Evolutionary conservation across 2,329 filamentous ascomycete genomes (phyloP).

Genomic region (Stachybotrys elegans): DNA sequence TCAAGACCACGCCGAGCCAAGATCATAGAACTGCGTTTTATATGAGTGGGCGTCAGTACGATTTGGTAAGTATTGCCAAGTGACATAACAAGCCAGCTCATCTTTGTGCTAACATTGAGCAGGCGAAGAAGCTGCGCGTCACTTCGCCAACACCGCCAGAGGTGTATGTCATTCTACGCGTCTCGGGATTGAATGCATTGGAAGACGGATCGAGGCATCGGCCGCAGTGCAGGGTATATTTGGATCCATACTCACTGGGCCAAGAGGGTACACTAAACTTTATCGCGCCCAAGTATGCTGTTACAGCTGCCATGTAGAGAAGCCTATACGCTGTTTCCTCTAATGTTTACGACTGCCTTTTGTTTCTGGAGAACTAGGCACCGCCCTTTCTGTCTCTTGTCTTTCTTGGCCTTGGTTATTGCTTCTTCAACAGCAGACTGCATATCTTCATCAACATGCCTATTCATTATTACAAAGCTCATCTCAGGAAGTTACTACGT

Average conservation of each 20-base stretch:
- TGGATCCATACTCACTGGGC: not conserved
- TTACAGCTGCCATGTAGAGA: not conserved
- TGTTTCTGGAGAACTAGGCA: too few relatives aligned
- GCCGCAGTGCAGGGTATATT: not conserved
- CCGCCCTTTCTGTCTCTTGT: too few relatives aligned
- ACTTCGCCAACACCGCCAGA: not conserved
- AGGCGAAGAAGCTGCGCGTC: constrained; percentile 1
- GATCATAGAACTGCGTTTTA: not conserved
- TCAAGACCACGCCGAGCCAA: not conserved
- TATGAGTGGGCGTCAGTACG: not conserved
- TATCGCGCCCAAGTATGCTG: not conserved
- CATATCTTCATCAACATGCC: too few relatives aligned
- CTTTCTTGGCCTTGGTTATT: too few relatives aligned
- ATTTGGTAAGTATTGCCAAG: not conserved
- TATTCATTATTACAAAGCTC: too few relatives aligned
- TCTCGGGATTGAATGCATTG: not conserved
- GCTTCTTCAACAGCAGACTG: too few relatives aligned
- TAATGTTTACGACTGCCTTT: too few relatives aligned
- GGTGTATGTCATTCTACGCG: not conserved
- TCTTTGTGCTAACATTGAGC: not conserved
- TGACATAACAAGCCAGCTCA: not conserved
- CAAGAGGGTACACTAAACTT: not conserved
- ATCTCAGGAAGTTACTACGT: too few relatives aligned
- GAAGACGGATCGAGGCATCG: not conserved
- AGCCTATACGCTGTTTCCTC: not conserved